Percentiles rank a stretch among this genome's conserved stretches.
Evolutionary conservation across 805 yeast genomes (phyloP).

Genomic region (Millerozyma miso): DNA sequence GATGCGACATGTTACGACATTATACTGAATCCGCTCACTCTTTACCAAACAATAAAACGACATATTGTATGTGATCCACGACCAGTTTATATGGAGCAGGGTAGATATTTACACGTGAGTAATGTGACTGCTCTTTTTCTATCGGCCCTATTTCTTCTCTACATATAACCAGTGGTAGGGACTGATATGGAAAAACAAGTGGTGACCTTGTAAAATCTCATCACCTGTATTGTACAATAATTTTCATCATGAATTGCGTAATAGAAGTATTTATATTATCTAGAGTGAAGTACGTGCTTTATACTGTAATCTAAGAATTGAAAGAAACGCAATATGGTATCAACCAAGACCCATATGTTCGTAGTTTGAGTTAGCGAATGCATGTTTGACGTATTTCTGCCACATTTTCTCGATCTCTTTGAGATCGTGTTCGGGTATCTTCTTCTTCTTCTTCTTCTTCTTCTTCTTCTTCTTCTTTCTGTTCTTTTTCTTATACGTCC

Average conservation of each 20-base stretch:
- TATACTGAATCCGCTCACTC: not conserved
- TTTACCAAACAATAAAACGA: too few relatives aligned
- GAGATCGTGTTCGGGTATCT: not conserved
- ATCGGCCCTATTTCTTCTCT: too few relatives aligned
- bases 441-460: conserved; percentile 8
- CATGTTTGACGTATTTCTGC: conserved; percentile 52
- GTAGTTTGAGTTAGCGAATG: conserved; percentile 64
- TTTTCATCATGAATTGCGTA: not conserved
- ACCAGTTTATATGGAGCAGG: too few relatives aligned
- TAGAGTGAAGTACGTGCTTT: too few relatives aligned
- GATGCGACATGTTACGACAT: not conserved
- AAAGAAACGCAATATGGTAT: too few relatives aligned
- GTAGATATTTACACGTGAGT: too few relatives aligned
- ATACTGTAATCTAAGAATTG: too few relatives aligned
- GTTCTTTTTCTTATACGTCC: conserved; percentile 7
- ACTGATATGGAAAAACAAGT: not conserved
- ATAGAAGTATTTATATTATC: not conserved
- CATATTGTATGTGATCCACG: too few relatives aligned
- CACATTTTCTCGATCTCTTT: conserved; percentile 43
- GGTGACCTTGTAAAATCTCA: not conserved
- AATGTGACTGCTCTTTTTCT: too few relatives aligned
- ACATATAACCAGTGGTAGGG: too few relatives aligned
- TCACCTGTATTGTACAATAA: not conserved
- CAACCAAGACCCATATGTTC: conserved; percentile 46
- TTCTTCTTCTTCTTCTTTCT: conserved; percentile 1